Evolutionary conservation across 768 basidiomycete species (phyloP).

Genomic region (Chlorophyllum brunneum): DNA sequence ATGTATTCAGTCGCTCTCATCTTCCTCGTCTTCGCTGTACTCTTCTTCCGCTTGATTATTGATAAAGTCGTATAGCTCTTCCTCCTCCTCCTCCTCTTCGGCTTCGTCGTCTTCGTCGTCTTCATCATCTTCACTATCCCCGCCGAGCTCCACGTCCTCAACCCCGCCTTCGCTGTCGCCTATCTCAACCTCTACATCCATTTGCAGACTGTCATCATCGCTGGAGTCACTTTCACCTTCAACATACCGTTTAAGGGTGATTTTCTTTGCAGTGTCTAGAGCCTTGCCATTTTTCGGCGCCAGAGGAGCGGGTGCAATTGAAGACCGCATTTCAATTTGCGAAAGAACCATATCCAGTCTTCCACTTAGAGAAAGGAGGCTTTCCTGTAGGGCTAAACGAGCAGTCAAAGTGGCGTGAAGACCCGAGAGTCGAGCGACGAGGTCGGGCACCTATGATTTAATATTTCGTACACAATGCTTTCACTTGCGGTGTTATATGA

Average conservation of each 20-base stretch:
- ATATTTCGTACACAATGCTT: not conserved
- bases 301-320: conserved; percentile 58
- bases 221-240: conserved; percentile 72
- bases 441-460: conserved; percentile 75
- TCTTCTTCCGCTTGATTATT: conserved; percentile 66
- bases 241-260: conserved; percentile 52
- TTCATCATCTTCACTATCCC: conserved; percentile 50
- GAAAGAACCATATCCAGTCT: conserved; percentile 91
- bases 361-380: conserved; percentile 80
- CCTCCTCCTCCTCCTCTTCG: conserved; percentile 40
- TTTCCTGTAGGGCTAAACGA: conserved; percentile 79
- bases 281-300: conserved; percentile 36
- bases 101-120: conserved; percentile 43
- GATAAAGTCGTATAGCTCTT: conserved; percentile 47
- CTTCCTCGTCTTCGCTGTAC: conserved; percentile 45
- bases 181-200: conserved; percentile 60
- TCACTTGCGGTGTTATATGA: not conserved
- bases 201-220: conserved; percentile 53
- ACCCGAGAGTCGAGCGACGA: conserved; percentile 81
- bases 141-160: conserved; percentile 75
- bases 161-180: conserved; percentile 71
- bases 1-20: conserved; percentile 44
- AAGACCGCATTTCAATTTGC: conserved; percentile 86
- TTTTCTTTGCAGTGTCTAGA: conserved; percentile 27
- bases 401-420: conserved; percentile 79